Percentiles rank a stretch among this genome's conserved stretches.
phyloP scores from a whole-genome alignment of 2,329 filamentous ascomycete species.

The Lecanoromycetidae sp. region DNA sequence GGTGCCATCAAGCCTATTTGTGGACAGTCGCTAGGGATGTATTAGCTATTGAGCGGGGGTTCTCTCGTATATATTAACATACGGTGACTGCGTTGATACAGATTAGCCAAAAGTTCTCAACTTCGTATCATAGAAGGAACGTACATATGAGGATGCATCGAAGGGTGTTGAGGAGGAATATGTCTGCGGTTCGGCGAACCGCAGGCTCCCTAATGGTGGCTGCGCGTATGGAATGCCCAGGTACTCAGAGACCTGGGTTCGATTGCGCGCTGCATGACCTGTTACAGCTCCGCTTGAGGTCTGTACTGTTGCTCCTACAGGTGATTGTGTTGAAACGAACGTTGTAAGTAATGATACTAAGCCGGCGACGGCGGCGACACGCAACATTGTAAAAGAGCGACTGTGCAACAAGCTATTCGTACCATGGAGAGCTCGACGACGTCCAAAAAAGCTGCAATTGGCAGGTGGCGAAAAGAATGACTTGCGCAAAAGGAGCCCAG shows the following conservation, averaged over 20 bases:
- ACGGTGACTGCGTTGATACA: not conserved
- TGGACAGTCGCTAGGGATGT: not conserved
- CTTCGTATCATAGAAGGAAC: not conserved
- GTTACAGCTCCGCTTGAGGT: not conserved
- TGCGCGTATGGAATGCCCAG: slow-evolving; percentile 4
- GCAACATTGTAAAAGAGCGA: too few relatives aligned
- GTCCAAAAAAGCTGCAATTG: too few relatives aligned
- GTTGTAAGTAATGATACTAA: too few relatives aligned
- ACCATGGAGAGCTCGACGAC: too few relatives aligned
- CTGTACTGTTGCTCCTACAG: not conserved
- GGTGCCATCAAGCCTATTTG: slow-evolving; percentile 1
- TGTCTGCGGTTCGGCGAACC: not conserved
- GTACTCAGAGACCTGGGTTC: not conserved
- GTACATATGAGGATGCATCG: not conserved
- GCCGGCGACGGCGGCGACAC: too few relatives aligned
- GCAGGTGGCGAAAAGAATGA: too few relatives aligned
- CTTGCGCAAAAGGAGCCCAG: too few relatives aligned
- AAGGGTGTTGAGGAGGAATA: not conserved
- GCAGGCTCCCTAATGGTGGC: not conserved
- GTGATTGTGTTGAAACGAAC: not conserved
- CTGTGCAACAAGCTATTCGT: too few relatives aligned
- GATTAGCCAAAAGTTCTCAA: not conserved
- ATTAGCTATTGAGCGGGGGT: not conserved
- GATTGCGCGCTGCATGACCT: not conserved
- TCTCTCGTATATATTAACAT: too few relatives aligned